Evolutionary conservation across 257 asterid species (phyloP).

Genomic region (Solanum sejunctum): DNA sequence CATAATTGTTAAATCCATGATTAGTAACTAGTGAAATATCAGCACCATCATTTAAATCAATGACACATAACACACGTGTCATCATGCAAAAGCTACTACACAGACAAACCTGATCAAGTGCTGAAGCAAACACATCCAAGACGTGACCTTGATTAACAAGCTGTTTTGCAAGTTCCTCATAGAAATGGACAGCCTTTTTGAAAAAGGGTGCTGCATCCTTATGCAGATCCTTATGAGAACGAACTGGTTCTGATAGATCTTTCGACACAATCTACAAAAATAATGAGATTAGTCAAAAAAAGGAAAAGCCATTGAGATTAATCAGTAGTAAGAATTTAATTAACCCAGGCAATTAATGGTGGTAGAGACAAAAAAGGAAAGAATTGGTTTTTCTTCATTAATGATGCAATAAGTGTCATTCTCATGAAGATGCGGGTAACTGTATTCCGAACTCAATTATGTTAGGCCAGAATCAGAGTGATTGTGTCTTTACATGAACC

Average conservation of each 20-base stretch:
- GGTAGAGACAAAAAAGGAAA: background rate
- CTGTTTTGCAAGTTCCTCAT: constrained; percentile 80
- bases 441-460: background rate
- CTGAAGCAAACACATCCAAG: constrained; percentile 93
- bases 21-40: background rate
- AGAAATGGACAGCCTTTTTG: constrained; percentile 77
- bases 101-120: constrained; percentile 87
- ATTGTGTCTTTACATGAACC: background rate
- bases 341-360: background rate
- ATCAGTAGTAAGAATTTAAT: background rate
- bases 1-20: background rate
- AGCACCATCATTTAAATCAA: background rate
- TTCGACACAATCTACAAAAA: constrained; percentile 74
- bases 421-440: background rate
- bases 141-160: constrained; percentile 86
- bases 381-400: background rate
- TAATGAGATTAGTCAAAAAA: background rate
- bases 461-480: background rate
- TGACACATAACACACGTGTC: background rate
- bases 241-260: constrained; percentile 91
- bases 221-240: constrained; percentile 97
- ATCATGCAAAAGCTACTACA: background rate
- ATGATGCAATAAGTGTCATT: background rate
- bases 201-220: constrained; percentile 90
- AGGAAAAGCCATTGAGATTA: background rate